Percentiles rank a stretch among this genome's conserved stretches.
These are phyloP conservation scores for Ceratorhiza oryzae-sativae DNA, from an alignment of 1,284 basidiomycete species.

Conservation along the genomic window DNA sequence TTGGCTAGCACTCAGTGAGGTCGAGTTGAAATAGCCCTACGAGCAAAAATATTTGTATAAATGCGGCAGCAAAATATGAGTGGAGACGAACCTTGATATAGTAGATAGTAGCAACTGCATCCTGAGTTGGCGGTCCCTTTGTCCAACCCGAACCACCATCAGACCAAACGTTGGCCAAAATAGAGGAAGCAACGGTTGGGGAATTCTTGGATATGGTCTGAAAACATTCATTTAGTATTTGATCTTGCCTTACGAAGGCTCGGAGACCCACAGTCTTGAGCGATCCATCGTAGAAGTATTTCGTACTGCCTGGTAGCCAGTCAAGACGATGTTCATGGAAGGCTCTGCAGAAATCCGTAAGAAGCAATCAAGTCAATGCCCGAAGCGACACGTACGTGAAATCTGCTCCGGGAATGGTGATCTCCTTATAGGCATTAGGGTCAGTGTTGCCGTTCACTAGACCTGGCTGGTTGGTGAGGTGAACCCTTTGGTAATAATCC, in stretches of 20 bases:
- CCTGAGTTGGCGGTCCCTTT: conserved; percentile 43
- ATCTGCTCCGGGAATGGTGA: conserved; percentile 40
- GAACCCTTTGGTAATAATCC: conserved; percentile 42
- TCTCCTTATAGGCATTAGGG: conserved; percentile 38
- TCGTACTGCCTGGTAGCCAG: conserved; percentile 40
- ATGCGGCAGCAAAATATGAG: neutral
- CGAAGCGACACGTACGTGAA: conserved; percentile 42
- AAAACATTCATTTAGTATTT: neutral
- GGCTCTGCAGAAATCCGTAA: conserved; percentile 33
- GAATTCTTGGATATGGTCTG: conserved; percentile 44
- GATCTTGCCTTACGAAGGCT: neutral
- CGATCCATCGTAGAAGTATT: conserved; percentile 42
- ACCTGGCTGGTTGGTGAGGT: conserved; percentile 45
- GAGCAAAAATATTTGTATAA: neutral
- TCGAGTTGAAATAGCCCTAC: conserved; percentile 45
- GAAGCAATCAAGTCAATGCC: too few relatives aligned
- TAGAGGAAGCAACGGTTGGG: conserved; percentile 31
- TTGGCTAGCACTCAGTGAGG: conserved; percentile 29
- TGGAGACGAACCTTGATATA: conserved; percentile 40
- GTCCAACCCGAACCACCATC: conserved; percentile 36
- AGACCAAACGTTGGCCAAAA: conserved; percentile 38
- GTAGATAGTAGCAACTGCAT: conserved; percentile 44
- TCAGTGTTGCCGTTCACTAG: conserved; percentile 42
- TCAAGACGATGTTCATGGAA: conserved; percentile 45
- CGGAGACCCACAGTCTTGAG: conserved; percentile 24